Percentiles rank a stretch among this genome's conserved stretches.
Conservation (phyloP, 225 moss, liverwort and hornwort species). For the Marchantia paleacea region DNA sequence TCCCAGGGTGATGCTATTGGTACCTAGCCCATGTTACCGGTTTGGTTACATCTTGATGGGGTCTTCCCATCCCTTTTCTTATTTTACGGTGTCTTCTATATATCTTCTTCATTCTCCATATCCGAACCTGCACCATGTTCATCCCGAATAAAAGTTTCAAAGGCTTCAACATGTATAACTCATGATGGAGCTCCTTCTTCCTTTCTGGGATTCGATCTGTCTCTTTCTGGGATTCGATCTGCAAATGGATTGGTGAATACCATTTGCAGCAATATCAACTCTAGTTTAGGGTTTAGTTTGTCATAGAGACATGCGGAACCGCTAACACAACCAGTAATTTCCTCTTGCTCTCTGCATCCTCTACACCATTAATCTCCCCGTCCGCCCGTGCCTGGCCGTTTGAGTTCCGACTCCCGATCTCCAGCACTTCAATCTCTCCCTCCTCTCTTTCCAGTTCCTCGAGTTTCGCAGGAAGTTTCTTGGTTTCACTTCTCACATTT, state of each 20-base stretch:
- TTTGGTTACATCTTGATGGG: no score
- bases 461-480: constrained; percentile 16
- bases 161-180: background rate
- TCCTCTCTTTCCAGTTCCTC: constrained; percentile 20
- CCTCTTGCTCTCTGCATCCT: background rate
- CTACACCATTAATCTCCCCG: constrained; percentile 13
- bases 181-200: background rate
- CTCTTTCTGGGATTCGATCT: background rate
- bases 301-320: background rate
- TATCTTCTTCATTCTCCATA: constrained; percentile 40
- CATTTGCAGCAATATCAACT: background rate
- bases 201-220: background rate
- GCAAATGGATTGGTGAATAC: no score
- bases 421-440: constrained; percentile 18
- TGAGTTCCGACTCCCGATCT: background rate
- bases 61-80: no score
- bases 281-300: background rate
- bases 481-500: constrained; percentile 12
- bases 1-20: no score
- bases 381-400: background rate
- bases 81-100: no score
- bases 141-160: constrained; percentile 18
- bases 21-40: no score
- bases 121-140: constrained; percentile 35
- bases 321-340: background rate